Percentiles rank a stretch among this genome's conserved stretches.
Conservation (phyloP, 2,329 filamentous ascomycete genomes). For the Chaetomium sp. region DNA sequence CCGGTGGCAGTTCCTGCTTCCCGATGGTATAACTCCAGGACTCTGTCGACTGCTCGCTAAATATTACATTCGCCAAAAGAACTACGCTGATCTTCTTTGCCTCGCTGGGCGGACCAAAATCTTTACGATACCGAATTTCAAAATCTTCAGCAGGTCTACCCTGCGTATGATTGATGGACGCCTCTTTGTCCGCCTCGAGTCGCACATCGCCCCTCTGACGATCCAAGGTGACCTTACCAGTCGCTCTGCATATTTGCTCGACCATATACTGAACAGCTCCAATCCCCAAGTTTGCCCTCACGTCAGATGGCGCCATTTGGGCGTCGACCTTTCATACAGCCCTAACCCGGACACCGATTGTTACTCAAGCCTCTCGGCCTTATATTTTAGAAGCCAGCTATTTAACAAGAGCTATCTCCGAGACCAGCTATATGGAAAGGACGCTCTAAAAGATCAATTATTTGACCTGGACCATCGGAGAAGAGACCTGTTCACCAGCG, state of each 20-base stretch:
- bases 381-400: neutral
- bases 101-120: neutral
- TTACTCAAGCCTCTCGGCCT: neutral
- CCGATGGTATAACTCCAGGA: neutral
- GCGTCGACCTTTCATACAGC: neutral
- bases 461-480: neutral
- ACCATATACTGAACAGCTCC: neutral
- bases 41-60: constrained; percentile 3
- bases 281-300: neutral
- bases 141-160: neutral
- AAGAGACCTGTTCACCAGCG: neutral
- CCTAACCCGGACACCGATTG: neutral
- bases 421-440: neutral
- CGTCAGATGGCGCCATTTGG: neutral
- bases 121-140: neutral
- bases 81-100: neutral
- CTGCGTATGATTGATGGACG: neutral
- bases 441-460: neutral
- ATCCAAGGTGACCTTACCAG: neutral
- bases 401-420: neutral
- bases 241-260: neutral
- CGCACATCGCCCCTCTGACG: neutral
- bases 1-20: neutral
- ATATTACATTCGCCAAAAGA: neutral
- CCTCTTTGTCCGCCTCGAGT: neutral